Percentiles rank a stretch among this genome's conserved stretches.
Conservation (phyloP, 495 filamentous ascomycete species). For the Aspergillus steynii region DNA sequence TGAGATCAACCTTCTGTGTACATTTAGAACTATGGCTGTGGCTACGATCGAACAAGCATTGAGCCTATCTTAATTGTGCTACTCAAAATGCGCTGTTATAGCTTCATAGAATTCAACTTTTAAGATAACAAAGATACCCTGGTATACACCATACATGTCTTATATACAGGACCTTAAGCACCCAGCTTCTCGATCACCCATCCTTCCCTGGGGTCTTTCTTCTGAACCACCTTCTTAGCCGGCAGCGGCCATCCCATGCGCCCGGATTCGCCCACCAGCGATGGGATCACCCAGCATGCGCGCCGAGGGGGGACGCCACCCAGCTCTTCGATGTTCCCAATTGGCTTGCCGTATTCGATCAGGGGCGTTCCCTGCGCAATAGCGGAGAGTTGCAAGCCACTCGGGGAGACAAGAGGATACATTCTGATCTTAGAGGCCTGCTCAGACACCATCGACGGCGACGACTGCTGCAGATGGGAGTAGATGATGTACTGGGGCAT, state of each 20-base stretch:
- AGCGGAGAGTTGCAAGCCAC: constrained; percentile 70
- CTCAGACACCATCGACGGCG: constrained; percentile 44
- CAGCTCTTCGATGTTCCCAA: constrained; percentile 69
- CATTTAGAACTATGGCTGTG: not conserved
- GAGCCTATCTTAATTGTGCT: no score
- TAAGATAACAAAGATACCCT: not conserved
- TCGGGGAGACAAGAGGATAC: constrained; percentile 80
- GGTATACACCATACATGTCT: constrained; percentile 27
- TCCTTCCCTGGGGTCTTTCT: constrained; percentile 64
- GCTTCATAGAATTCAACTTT: not conserved
- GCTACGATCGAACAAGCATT: no score
- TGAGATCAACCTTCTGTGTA: constrained; percentile 4
- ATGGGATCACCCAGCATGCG: constrained; percentile 81
- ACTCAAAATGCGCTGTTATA: no score
- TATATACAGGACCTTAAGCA: constrained; percentile 30
- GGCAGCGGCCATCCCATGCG: constrained; percentile 81
- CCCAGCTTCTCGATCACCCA: constrained; percentile 75
- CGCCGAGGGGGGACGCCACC: constrained; percentile 58
- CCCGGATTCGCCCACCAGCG: constrained; percentile 64
- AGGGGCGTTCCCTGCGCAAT: constrained; percentile 85
- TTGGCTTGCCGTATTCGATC: constrained; percentile 82
- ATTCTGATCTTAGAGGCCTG: constrained; percentile 79
- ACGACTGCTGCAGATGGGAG: constrained; percentile 73
- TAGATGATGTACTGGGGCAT: constrained; percentile 88
- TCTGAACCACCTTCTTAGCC: constrained; percentile 79